Percentiles rank a stretch among this genome's conserved stretches.
phyloP scores from a whole-genome alignment of 345 rosid genomes.

The Mallotus nudiflorus region DNA sequence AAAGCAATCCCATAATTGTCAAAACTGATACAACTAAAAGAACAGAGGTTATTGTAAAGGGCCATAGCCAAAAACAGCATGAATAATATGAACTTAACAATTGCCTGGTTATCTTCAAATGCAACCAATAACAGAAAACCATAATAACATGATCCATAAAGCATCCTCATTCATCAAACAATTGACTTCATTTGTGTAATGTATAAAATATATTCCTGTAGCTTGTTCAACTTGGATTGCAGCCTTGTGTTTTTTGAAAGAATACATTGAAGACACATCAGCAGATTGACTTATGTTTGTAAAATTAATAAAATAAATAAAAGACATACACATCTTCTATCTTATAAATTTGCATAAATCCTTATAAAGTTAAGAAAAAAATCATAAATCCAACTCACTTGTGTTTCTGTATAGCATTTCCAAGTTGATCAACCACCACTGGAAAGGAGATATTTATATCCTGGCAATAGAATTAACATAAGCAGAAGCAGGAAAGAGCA shows the following conservation, averaged over 20 bases:
- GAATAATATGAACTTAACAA: neutral
- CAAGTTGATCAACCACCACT: constrained; percentile 39
- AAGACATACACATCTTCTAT: neutral
- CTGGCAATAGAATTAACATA: constrained; percentile 39
- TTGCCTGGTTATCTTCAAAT: neutral
- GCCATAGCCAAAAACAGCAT: neutral
- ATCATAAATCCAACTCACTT: constrained; percentile 37
- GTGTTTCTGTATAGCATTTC: constrained; percentile 40
- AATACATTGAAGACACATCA: neutral
- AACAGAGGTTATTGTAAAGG: neutral
- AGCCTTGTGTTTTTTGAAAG: neutral
- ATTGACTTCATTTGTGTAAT: neutral
- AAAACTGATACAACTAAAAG: neutral
- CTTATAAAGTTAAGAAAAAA: neutral
- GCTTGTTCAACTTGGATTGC: neutral
- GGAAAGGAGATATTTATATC: constrained; percentile 40
- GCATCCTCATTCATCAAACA: neutral
- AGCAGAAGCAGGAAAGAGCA: constrained; percentile 9
- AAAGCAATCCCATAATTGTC: no score
- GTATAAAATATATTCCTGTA: neutral
- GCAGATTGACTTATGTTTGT: neutral
- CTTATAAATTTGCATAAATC: neutral
- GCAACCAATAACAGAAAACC: neutral
- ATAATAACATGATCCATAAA: neutral
- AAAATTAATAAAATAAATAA: neutral